Percentiles rank a stretch among this genome's conserved stretches.
Conservation (phyloP, 805 yeast genomes). For the Pichia membranifaciens region DNA sequence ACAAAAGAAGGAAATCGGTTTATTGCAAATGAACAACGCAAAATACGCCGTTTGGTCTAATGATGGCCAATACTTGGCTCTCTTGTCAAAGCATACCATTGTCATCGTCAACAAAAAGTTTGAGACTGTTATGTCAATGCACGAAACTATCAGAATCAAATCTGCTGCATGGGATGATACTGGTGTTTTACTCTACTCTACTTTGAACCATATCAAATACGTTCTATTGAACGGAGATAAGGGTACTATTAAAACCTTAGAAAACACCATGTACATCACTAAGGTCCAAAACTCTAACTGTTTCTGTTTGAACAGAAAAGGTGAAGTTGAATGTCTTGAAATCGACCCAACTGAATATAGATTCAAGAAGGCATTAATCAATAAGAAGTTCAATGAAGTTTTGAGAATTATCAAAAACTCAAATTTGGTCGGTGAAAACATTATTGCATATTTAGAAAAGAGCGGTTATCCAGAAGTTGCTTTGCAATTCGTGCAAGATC, state of each 20-base stretch:
- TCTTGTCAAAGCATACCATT: conserved; percentile 86
- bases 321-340: conserved; percentile 67
- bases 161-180: conserved; percentile 97
- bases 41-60: conserved; percentile 87
- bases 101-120: conserved; percentile 78
- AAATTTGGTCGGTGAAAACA: conserved; percentile 93
- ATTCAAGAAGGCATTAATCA: conserved; percentile 87
- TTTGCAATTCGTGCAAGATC: conserved; percentile 91
- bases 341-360: conserved; percentile 97
- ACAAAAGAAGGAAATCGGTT: conserved; percentile 74
- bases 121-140: conserved; percentile 75
- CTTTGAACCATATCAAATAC: conserved; percentile 93
- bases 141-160: conserved; percentile 94
- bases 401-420: conserved; percentile 82
- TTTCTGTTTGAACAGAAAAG: conserved; percentile 78
- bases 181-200: conserved; percentile 86
- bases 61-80: conserved; percentile 82
- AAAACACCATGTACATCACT: conserved; percentile 77
- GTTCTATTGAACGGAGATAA: conserved; percentile 88
- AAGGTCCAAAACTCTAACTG: conserved; percentile 65
- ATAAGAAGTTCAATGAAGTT: conserved; percentile 87
- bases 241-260: conserved; percentile 91
- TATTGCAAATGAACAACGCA: conserved; percentile 65
- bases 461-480: conserved; percentile 98
- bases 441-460: conserved; percentile 89